Base-by-base conservation (phyloP, 1,284 basidiomycete genomes). In the Anthracocystis panici-leucophaei region DNA sequence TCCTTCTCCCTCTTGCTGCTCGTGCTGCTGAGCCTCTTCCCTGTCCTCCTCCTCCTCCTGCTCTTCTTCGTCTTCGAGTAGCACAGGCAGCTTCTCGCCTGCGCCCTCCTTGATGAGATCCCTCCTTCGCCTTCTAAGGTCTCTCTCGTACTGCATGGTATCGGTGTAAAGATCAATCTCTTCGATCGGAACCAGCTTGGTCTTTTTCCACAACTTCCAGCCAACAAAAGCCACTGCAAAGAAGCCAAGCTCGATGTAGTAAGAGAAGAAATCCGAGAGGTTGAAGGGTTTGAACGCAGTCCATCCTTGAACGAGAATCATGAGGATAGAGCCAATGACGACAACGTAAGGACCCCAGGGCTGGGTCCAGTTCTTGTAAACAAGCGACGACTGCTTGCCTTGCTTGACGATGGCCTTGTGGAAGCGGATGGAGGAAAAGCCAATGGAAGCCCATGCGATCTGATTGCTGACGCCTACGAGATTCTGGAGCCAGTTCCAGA, bases 381-480 rank as follows among this genome's bases (percentile, higher is more conserved):
- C 85, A 33, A 87, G 58, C 0, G 80, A 76, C 54, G 44, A 65
- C 61, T 69, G 63, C 78, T 87, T 85, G 31, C 90, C 90, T 77
- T 92, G 91, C 29, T 77, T 85, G 79, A 87, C 88, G 80, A 89
- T 83, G 23, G 90, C 91, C 74, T 89, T 88, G 79, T 89, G 90
- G 89, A 93, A 94, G 85, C 88, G 90, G 59, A 93, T 83, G 85
- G 92, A 93, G 5, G 91, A 90, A 44, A 92, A 57, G 80, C 91
- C 90, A 85, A 93, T 92, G 53, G 89, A 92, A 79, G 92, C 91
- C 94, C 94, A 96, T 11, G 92, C 92, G 87, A 93, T 88, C 57
- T 92, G 85, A 48, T 91, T 91, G 23, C 88, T 88, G 41, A 90
- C 90, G n/a, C 91, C 89, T 10, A 88, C 90, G 53, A 92, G 86